These are phyloP conservation scores for Lasiosphaeris hirsuta DNA, from an alignment of 495 filamentous ascomycete species.

Conservation along the genomic window DNA sequence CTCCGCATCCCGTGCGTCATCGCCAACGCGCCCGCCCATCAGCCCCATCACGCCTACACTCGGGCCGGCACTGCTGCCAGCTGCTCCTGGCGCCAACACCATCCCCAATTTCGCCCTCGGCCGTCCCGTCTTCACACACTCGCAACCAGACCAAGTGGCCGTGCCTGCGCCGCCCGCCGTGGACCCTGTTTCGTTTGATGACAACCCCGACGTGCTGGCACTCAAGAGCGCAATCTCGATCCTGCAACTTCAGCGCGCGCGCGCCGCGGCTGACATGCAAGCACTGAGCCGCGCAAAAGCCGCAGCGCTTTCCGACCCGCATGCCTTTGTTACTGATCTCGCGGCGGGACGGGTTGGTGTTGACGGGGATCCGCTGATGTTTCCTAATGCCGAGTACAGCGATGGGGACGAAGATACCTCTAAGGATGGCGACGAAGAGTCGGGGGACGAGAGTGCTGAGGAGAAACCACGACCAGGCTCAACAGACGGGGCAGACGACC, in stretches of 20 bases:
- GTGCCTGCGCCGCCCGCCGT: slow-evolving; percentile 50
- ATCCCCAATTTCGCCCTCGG: slow-evolving; percentile 28
- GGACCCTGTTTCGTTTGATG: slow-evolving; percentile 67
- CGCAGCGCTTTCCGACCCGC: slow-evolving; percentile 64
- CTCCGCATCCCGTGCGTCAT: slow-evolving; percentile 6
- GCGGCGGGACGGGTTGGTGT: slow-evolving; percentile 46
- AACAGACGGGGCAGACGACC: too few species aligned
- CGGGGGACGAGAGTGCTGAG: neutral
- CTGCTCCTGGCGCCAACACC: neutral
- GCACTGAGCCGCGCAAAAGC: slow-evolving; percentile 60
- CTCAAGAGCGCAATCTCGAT: slow-evolving; percentile 75
- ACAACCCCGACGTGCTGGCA: slow-evolving; percentile 81
- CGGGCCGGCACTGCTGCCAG: slow-evolving; percentile 19
- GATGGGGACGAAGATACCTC: slow-evolving; percentile 28
- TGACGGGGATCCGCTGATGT: slow-evolving; percentile 33
- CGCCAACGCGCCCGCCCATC: slow-evolving; percentile 38
- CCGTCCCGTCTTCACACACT: slow-evolving; percentile 42
- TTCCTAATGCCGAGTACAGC: neutral
- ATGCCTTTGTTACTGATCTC: slow-evolving; percentile 62
- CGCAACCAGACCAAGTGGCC: slow-evolving; percentile 34
- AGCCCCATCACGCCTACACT: slow-evolving; percentile 46
- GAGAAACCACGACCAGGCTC: neutral
- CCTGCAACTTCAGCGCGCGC: slow-evolving; percentile 76
- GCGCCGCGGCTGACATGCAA: slow-evolving; percentile 67
- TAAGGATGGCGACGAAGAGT: slow-evolving; percentile 17